A percentile compares a stretch with the other conserved stretches of the same genome.
These are phyloP conservation scores for Neurospora sp. DNA, from an alignment of 495 filamentous ascomycete species.

Conservation along the genomic window DNA sequence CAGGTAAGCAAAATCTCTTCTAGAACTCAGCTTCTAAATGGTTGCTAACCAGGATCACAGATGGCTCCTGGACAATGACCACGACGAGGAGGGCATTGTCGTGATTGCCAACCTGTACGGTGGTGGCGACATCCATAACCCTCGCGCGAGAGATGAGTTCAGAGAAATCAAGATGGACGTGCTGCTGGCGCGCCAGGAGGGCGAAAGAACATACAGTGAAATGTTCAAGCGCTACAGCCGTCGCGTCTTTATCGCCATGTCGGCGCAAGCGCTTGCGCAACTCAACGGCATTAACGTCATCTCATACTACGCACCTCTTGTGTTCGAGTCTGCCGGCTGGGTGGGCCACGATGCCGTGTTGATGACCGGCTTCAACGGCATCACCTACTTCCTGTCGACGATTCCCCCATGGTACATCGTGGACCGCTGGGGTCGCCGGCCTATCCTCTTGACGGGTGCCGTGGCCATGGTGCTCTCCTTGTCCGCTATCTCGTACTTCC, in stretches of 20 bases:
- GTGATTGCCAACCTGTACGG: slow-evolving; percentile 98
- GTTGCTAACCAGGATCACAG: slow-evolving; percentile 32
- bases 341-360: slow-evolving; percentile 77
- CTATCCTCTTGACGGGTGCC: slow-evolving; percentile 84
- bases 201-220: slow-evolving; percentile 80
- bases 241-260: slow-evolving; percentile 98
- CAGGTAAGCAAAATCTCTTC: slow-evolving; percentile 45
- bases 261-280: slow-evolving; percentile 88
- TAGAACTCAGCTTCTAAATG: background rate
- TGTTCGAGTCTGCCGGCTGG: slow-evolving; percentile 96
- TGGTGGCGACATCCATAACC: slow-evolving; percentile 85
- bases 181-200: slow-evolving; percentile 83
- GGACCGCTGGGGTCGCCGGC: slow-evolving; percentile 81
- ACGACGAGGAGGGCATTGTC: slow-evolving; percentile 95
- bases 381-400: slow-evolving; percentile 83
- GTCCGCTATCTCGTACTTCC: slow-evolving; percentile 91
- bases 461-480: slow-evolving; percentile 84
- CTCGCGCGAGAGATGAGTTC: slow-evolving; percentile 85
- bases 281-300: slow-evolving; percentile 99
- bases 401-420: slow-evolving; percentile 97
- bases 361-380: slow-evolving; percentile 95
- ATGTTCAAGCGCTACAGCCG: slow-evolving; percentile 92
- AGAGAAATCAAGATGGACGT: slow-evolving; percentile 99
- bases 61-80: slow-evolving; percentile 95
- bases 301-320: slow-evolving; percentile 93